Conservation (phyloP, 208 protist species). For the Porcisia deanei region DNA sequence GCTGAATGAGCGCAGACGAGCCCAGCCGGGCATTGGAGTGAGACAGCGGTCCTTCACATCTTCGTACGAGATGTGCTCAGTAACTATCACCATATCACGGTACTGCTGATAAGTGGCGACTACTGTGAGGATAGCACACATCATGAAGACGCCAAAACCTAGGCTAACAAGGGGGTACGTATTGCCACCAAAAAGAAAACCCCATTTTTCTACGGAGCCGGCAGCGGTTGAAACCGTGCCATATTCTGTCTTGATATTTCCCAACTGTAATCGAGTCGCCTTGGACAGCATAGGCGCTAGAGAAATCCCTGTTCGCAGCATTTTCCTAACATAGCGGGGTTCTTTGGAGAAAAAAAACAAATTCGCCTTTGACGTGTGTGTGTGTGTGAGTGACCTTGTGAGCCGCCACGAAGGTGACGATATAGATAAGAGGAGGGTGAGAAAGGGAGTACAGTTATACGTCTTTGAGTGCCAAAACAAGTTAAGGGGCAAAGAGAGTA, state of each 20-base stretch:
- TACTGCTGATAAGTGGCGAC: slow-evolving; percentile 82
- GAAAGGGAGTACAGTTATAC: not conserved
- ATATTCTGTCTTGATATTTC: slow-evolving; percentile 90
- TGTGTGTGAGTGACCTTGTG: not conserved
- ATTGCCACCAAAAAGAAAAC: slow-evolving; percentile 66
- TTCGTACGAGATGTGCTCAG: slow-evolving; percentile 87
- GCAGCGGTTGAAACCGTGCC: slow-evolving; percentile 80
- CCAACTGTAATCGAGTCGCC: slow-evolving; percentile 85
- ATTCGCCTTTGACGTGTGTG: not conserved
- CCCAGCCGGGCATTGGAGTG: slow-evolving; percentile 88
- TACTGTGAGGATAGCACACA: slow-evolving; percentile 42
- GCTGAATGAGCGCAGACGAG: slow-evolving; percentile 56
- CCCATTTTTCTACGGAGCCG: slow-evolving; percentile 89
- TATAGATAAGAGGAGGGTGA: not conserved
- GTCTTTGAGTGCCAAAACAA: not conserved
- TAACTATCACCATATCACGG: slow-evolving; percentile 82
- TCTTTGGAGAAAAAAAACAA: not conserved
- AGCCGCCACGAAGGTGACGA: slow-evolving; percentile 1
- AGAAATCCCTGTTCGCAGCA: slow-evolving; percentile 21
- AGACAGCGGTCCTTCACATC: slow-evolving; percentile 90
- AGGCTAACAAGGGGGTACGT: slow-evolving; percentile 70
- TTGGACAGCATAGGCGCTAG: slow-evolving; percentile 82
- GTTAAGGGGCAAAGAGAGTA: not conserved
- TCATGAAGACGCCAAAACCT: slow-evolving; percentile 33
- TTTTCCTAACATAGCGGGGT: slow-evolving; percentile 10